Base-by-base conservation (phyloP, 805 yeast species). In the Ogataea glucozyma region DNA sequence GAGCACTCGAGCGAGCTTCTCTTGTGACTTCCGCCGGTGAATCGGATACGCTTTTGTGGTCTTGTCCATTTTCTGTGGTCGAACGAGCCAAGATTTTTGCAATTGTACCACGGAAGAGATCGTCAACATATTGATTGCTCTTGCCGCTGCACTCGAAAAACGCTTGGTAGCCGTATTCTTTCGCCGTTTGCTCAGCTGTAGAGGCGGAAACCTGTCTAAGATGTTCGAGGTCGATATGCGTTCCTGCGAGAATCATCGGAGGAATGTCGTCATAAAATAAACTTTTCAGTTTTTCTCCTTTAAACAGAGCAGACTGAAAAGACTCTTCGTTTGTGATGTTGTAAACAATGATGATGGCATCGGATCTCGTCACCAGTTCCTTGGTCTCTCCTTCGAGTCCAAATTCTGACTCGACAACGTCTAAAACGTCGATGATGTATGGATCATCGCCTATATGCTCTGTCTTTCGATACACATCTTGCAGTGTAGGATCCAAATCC, bases 401-500 rank as follows among this genome's bases (percentile, higher is more conserved):
- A 48, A 72, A 77, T 51, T 74, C 96, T 47, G 83, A 83, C 33
- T 97, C 98, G 1, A 96, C 96, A 3, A 97, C 88, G 59, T 93
- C 99, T 47, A 90, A 69, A 41, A 78, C 69, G 46, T 76, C 78
- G 52, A 77, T 55, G 5, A 53, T 41, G 14, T 62, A 67, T 38
- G 57, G 65, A 48, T 66, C 67, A 20, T 59, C 67, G 43, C 73
- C 73, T 19, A 71, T 62, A 27, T 58, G 24, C 4, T 49, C 33
- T 6, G 31, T 31, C 21, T 53, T 51, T 11, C 26, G 40, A 43
- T 58, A 65, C 0, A 49, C 48, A 19, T 64, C 70, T 34, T 64
- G 65, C 9, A 63, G 40, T 2, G 49, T 45, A 3, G 64, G 44
- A 32, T 58, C 65, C 20, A 54, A 40, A 6, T 51, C 49, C 12